A percentile compares a stretch with the other conserved stretches of the same genome.
Evolutionary conservation across 1,284 basidiomycete genomes (phyloP).

Genomic region (Sanghuangporus weigelae): DNA sequence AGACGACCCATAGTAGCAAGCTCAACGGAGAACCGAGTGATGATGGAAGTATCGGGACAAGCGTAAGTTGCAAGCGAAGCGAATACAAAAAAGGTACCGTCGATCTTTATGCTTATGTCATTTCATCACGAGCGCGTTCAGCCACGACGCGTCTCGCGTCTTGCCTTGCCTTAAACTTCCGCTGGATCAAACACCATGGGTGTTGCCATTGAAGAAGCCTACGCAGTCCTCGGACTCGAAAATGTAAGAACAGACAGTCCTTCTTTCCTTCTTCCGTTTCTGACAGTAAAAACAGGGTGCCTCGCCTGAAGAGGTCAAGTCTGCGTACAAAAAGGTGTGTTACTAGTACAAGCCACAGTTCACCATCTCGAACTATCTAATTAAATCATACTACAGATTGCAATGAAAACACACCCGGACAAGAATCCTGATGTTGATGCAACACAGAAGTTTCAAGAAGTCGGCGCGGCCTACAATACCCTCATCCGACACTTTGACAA

Average conservation of each 20-base stretch:
- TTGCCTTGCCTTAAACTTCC: background rate
- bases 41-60: background rate
- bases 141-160: background rate
- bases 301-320: constrained; percentile 57
- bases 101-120: background rate
- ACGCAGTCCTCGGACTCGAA: constrained; percentile 50
- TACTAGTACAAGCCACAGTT: background rate
- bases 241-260: constrained; percentile 34
- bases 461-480: constrained; percentile 62
- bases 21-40: background rate
- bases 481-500: constrained; percentile 50
- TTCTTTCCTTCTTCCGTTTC: background rate
- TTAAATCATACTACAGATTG: constrained; percentile 37
- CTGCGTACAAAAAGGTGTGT: constrained; percentile 62
- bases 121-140: background rate
- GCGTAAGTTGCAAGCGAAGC: too few species aligned
- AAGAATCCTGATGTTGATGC: constrained; percentile 64
- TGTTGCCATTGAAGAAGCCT: constrained; percentile 43
- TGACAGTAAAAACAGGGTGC: constrained; percentile 39
- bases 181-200: constrained; percentile 28
- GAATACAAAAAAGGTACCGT: background rate
- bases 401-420: constrained; percentile 67
- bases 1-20: constrained; percentile 61
- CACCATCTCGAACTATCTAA: constrained; percentile 7
- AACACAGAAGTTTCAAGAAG: constrained; percentile 59